A percentile compares a stretch with the other conserved stretches of the same genome.
Conservation (phyloP, 2,329 filamentous ascomycete genomes). For the Ophiostoma novo-ulmi region DNA sequence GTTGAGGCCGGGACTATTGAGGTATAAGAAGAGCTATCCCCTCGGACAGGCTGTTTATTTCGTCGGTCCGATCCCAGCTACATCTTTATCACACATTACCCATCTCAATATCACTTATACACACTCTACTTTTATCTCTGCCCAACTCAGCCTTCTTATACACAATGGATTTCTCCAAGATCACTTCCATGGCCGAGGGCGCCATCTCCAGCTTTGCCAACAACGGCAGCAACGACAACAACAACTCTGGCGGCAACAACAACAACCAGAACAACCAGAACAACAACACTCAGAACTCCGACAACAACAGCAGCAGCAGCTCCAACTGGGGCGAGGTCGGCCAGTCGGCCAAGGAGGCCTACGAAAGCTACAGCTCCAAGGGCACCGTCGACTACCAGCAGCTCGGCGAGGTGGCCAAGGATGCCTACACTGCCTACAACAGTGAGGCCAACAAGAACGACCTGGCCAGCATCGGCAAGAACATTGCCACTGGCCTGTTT, state of each 20-base stretch:
- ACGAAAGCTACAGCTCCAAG: constrained; percentile 30
- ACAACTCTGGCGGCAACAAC: constrained; percentile 23
- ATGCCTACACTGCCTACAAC: constrained; percentile 32
- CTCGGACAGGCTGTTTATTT: not conserved
- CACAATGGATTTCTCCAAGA: constrained; percentile 32
- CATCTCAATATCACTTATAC: not conserved
- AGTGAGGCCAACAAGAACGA: constrained; percentile 23
- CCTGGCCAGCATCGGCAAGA: constrained; percentile 23
- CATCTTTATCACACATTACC: not conserved
- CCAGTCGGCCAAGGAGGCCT: constrained; percentile 28
- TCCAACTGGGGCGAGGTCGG: constrained; percentile 27
- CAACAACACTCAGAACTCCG: constrained; percentile 13
- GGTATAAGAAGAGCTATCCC: not conserved
- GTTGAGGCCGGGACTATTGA: not conserved
- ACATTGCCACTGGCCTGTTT: constrained; percentile 22
- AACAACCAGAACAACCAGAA: constrained; percentile 22
- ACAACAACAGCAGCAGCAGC: constrained; percentile 18
- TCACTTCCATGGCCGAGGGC: constrained; percentile 28
- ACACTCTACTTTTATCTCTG: constrained; percentile 15
- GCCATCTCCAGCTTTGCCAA: constrained; percentile 27
- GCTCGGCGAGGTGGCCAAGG: constrained; percentile 34
- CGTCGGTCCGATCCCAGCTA: not conserved
- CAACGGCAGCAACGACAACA: constrained; percentile 24
- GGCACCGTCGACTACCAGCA: constrained; percentile 34
- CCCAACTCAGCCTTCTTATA: not conserved